A percentile compares a stretch with the other conserved stretches of the same genome.
Conservation (phyloP, 345 rosid species). For the Luvunga scandens region DNA sequence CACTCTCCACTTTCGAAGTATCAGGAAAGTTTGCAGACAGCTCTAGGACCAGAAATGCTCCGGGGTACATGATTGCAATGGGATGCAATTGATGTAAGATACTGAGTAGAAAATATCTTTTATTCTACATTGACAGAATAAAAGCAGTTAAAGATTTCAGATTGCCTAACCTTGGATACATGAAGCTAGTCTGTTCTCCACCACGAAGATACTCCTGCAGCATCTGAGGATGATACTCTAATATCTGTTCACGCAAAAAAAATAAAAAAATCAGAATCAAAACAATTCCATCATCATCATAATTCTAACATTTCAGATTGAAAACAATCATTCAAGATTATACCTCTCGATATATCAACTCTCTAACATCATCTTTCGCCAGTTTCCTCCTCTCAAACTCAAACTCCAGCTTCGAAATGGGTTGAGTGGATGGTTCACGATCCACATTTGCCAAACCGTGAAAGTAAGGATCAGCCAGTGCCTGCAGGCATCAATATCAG, state of each 20-base stretch:
- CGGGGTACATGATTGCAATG: neutral
- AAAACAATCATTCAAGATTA: constrained; percentile 3
- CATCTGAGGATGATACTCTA: constrained; percentile 99
- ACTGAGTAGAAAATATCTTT: neutral
- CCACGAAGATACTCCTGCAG: constrained; percentile 89
- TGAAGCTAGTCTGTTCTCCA: constrained; percentile 93
- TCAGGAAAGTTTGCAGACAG: neutral
- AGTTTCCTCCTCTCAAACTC: constrained; percentile 97
- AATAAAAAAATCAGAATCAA: constrained; percentile 3
- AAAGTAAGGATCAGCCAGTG: constrained; percentile 89
- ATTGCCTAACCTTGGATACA: constrained; percentile 82
- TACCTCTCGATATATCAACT: constrained; percentile 97
- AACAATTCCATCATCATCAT: neutral
- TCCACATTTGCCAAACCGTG: constrained; percentile 80
- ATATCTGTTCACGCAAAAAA: constrained; percentile 50
- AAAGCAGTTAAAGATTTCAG: constrained; percentile 9
- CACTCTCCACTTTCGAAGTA: neutral
- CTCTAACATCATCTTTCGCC: constrained; percentile 93
- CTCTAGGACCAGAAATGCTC: neutral
- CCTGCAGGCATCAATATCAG: constrained; percentile 44
- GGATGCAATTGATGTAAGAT: neutral
- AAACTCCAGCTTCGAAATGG: constrained; percentile 95
- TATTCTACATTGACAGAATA: neutral
- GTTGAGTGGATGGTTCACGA: constrained; percentile 82
- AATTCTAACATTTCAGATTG: constrained; percentile 2